Conservation (phyloP, 2,329 filamentous ascomycete genomes). For the Fusarium sp. region DNA sequence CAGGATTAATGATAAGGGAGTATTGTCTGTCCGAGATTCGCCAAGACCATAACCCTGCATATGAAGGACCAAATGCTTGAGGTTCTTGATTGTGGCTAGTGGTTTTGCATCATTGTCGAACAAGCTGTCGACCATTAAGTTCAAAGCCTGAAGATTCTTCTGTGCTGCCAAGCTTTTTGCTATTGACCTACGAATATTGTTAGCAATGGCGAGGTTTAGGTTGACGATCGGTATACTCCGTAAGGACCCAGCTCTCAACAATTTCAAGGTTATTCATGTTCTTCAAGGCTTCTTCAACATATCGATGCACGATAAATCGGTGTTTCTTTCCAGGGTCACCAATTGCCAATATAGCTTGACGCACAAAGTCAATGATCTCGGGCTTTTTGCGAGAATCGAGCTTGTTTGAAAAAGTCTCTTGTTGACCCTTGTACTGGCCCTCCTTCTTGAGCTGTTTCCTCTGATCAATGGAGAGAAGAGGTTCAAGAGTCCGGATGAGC, state of each 20-base stretch:
- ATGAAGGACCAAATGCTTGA: slow-evolving; percentile 22
- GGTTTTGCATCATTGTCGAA: not conserved
- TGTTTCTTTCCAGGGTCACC: slow-evolving; percentile 21
- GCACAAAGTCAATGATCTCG: slow-evolving; percentile 4
- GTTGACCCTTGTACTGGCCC: slow-evolving; percentile 32
- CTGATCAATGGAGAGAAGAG: slow-evolving; percentile 23
- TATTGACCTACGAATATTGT: slow-evolving; percentile 12
- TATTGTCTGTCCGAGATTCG: not conserved
- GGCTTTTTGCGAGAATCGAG: slow-evolving; percentile 10
- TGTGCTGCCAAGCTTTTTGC: slow-evolving; percentile 14
- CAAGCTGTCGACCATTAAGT: not conserved
- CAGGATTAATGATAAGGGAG: not conserved
- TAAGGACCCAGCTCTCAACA: slow-evolving; percentile 11
- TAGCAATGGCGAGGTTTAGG: not conserved
- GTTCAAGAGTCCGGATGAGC: slow-evolving; percentile 34
- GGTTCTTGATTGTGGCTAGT: slow-evolving; percentile 16
- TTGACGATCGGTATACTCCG: slow-evolving; percentile 4
- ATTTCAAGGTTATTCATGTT: slow-evolving; percentile 29
- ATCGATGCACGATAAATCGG: slow-evolving; percentile 20
- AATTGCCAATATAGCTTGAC: slow-evolving; percentile 13
- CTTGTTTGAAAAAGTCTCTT: slow-evolving; percentile 11
- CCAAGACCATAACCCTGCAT: not conserved
- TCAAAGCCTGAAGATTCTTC: slow-evolving; percentile 23
- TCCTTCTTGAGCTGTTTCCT: slow-evolving; percentile 30
- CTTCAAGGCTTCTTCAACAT: slow-evolving; percentile 31